Base-by-base conservation (phyloP, 2,329 filamentous ascomycete species). In the Endothia cerciana region DNA sequence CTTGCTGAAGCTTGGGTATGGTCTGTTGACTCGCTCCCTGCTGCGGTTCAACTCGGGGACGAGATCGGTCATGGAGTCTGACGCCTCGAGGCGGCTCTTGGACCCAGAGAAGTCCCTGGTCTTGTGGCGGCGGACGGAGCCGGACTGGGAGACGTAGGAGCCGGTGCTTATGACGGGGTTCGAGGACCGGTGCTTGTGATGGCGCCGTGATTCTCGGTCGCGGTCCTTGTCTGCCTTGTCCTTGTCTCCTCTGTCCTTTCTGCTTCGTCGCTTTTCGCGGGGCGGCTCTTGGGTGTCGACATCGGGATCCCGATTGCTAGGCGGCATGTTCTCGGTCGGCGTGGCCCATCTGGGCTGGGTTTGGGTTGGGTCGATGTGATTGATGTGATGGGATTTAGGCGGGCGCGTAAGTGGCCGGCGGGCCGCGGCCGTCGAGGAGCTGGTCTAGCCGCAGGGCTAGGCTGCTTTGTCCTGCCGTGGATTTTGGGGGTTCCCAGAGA, bases 1-100 rank as follows among this genome's bases (percentile, higher is more conserved):
- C 79, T 96, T 97, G 79, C 91, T 95, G 77, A 96, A 93, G 13
- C 85, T 84, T 1, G 93, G 92, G 75, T 97, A 97, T 7, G 92
- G 90, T 51, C 91, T 75, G 68, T 83, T 85, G 41, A 81, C 75
- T 36, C 83, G 82, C 62, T 84, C 81, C 60, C 72, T 74, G 67
- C 76, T 79, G 55, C 77, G 75, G 56, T 77, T 74, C 60, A 85
- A 74, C 72, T 83, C 82, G 28, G 82, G 82, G 15, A 83, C 81
- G 56, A 85, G 74, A 62, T 87, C 82, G 59, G 81, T 82, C 73
- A 81, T 80, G 47, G 80, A 81, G 49, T 75, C 71, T 7, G 58
- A 51, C 56, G 59, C 63, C 15, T 62, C 33, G 71, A 68, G 51
- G 69, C 70, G 47, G 71, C 68, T 66, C 58, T 68, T 69, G 60